Percentiles rank a stretch among this genome's conserved stretches.
phyloP scores from a whole-genome alignment of 2,329 filamentous ascomycete genomes.

The Beauveria medogensis region DNA sequence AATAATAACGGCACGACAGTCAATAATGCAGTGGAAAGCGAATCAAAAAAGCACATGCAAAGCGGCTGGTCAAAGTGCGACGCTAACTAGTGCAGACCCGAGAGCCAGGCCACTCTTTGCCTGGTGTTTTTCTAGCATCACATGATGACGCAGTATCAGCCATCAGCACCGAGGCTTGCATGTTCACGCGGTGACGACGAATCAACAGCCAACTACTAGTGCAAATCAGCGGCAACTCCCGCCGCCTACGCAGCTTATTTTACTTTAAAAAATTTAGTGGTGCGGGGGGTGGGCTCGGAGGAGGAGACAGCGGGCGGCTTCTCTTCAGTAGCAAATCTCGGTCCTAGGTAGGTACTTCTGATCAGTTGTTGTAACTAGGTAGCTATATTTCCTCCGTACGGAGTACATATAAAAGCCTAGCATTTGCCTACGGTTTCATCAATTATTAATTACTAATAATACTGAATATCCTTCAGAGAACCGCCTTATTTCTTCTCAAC shows the following conservation, averaged over 20 bases:
- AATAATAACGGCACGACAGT: background rate
- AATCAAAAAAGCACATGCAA: background rate
- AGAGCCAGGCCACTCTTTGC: background rate
- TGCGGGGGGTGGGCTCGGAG: background rate
- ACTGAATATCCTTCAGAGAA: background rate
- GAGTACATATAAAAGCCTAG: too few species aligned
- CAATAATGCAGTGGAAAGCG: background rate
- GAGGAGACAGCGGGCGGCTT: background rate
- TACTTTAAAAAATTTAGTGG: background rate
- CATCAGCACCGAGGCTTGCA: background rate
- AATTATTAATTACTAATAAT: background rate
- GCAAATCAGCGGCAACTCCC: conserved; percentile 4
- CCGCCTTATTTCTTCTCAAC: background rate
- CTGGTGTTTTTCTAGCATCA: background rate
- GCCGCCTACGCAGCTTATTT: background rate
- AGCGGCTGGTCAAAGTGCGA: background rate
- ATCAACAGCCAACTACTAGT: background rate
- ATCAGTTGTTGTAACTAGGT: too few species aligned
- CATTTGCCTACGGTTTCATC: background rate
- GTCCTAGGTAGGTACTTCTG: too few species aligned
- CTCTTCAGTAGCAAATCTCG: too few species aligned
- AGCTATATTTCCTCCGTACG: too few species aligned
- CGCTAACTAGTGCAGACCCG: background rate
- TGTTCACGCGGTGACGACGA: background rate
- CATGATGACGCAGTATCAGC: background rate